Evolutionary conservation across 1,284 basidiomycete species (phyloP).

Genomic region (Albatrellus sp.): DNA sequence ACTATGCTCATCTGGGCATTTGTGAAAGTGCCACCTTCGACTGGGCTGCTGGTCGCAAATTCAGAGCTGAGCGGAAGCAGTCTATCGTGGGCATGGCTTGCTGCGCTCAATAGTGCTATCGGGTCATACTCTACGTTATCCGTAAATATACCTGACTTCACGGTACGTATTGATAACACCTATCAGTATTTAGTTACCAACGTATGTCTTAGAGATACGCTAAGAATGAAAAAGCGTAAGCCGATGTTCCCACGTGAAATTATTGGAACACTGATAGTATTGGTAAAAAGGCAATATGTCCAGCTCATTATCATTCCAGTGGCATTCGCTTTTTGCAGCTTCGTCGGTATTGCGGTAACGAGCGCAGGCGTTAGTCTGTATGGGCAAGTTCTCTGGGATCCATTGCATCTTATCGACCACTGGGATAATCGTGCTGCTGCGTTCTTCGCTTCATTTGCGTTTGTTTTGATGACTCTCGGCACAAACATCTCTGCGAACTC

Average conservation of each 20-base stretch:
- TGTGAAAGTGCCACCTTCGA: conserved; percentile 45
- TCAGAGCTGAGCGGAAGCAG: conserved; percentile 33
- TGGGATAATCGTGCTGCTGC: conserved; percentile 71
- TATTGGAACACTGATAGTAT: not conserved
- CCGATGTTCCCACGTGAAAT: not conserved
- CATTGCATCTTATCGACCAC: conserved; percentile 41
- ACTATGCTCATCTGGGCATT: conserved; percentile 55
- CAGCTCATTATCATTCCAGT: conserved; percentile 61
- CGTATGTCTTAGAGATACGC: conserved; percentile 38
- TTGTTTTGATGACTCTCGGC: conserved; percentile 56
- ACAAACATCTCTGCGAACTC: conserved; percentile 71
- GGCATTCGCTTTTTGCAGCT: conserved; percentile 48
- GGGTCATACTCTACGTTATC: conserved; percentile 53
- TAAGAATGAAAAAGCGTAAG: conserved; percentile 44
- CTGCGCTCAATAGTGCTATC: conserved; percentile 55
- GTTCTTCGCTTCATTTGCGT: conserved; percentile 64
- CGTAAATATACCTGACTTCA: conserved; percentile 69
- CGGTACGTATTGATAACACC: conserved; percentile 23
- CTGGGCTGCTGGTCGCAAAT: conserved; percentile 35
- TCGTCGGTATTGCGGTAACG: conserved; percentile 56
- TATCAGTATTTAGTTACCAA: conserved; percentile 25
- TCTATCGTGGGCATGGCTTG: conserved; percentile 66
- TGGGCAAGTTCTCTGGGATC: conserved; percentile 39
- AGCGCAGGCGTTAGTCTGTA: conserved; percentile 54
- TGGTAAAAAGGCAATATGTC: conserved; percentile 39